Evolutionary conservation across 805 yeast genomes (phyloP).

Genomic region (Candida boleticola): DNA sequence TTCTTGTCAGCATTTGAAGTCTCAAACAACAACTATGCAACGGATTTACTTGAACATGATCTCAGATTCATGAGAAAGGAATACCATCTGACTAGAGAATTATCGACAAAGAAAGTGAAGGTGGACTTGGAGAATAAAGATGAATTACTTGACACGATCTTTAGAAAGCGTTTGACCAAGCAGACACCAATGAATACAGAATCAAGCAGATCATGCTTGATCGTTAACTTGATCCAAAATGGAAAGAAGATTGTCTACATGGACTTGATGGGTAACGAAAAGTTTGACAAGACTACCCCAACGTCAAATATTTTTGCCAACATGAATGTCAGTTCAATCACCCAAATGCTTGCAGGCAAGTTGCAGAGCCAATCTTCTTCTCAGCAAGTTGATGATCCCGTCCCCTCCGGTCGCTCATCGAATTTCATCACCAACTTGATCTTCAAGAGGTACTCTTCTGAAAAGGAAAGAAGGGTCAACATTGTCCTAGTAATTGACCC

Average conservation of each 20-base stretch:
- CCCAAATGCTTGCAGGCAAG: slow-evolving; percentile 17
- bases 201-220: slow-evolving; percentile 26
- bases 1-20: slow-evolving; percentile 29
- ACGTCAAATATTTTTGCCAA: slow-evolving; percentile 24
- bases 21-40: slow-evolving; percentile 20
- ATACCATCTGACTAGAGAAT: slow-evolving; percentile 1
- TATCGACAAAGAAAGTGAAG: slow-evolving; percentile 2
- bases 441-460: slow-evolving; percentile 14
- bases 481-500: slow-evolving; percentile 28
- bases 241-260: slow-evolving; percentile 20
- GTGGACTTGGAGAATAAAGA: slow-evolving; percentile 4
- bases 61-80: neutral
- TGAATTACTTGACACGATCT: slow-evolving; percentile 12
- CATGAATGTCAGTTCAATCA: slow-evolving; percentile 25
- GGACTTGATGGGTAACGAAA: slow-evolving; percentile 32
- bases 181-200: slow-evolving; percentile 17
- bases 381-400: neutral
- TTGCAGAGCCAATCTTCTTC: neutral
- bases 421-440: slow-evolving; percentile 27
- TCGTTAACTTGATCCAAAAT: slow-evolving; percentile 21
- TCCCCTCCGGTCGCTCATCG: slow-evolving; percentile 13
- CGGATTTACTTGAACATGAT: slow-evolving; percentile 24
- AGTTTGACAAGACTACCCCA: slow-evolving; percentile 13
- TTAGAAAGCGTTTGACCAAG: slow-evolving; percentile 17
- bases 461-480: slow-evolving; percentile 12